These are phyloP conservation scores for Selenicereus undatus DNA, from an alignment of 148 eudicot genomes.

Conservation along the genomic window DNA sequence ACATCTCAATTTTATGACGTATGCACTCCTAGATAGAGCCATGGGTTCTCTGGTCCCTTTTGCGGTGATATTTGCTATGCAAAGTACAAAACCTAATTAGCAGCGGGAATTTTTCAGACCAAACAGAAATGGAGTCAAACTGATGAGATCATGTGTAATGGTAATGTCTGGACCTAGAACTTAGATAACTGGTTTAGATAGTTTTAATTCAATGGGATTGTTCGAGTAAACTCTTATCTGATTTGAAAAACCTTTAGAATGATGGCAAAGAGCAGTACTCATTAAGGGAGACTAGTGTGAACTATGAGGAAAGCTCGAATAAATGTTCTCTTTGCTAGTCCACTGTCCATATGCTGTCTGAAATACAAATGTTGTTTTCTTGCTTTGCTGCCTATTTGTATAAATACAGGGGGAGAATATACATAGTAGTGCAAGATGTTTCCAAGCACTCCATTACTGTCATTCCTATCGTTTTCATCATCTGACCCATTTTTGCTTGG, in stretches of 20 bases:
- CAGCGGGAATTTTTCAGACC: not conserved
- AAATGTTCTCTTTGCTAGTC: too few species aligned
- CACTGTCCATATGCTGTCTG: too few species aligned
- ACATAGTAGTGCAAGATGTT: too few species aligned
- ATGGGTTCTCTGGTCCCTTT: not conserved
- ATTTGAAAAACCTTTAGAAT: not conserved
- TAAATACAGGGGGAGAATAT: too few species aligned
- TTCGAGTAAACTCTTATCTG: too few species aligned
- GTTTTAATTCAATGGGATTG: not conserved
- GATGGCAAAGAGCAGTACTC: not conserved
- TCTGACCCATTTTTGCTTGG: too few species aligned
- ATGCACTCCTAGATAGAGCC: not conserved
- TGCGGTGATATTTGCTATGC: not conserved
- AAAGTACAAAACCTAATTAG: not conserved
- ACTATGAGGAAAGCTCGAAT: not conserved
- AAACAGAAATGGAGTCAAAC: too few species aligned
- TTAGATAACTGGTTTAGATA: not conserved
- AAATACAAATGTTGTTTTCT: too few species aligned
- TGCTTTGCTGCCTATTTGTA: too few species aligned
- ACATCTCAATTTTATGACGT: not conserved
- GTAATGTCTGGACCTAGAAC: too few species aligned
- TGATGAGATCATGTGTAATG: too few species aligned
- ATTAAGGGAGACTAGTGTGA: not conserved
- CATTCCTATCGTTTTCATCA: not conserved
- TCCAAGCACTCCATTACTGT: too few species aligned